Percentiles rank a stretch among this genome's conserved stretches.
Conservation (phyloP, 306 rosid species). For the Vigna mungo region DNA sequence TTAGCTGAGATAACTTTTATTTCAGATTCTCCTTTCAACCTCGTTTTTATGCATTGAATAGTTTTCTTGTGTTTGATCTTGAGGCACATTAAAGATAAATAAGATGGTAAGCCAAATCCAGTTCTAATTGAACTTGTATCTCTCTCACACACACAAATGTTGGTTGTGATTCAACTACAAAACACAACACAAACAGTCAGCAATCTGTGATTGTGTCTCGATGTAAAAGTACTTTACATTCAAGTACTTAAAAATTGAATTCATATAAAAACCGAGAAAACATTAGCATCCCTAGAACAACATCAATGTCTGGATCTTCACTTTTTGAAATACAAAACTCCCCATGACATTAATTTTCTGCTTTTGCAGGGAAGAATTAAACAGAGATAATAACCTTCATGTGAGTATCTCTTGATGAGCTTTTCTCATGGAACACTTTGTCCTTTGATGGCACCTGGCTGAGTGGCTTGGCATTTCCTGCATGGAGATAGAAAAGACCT, state of each 20-base stretch:
- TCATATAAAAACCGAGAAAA: neutral
- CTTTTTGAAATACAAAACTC: conserved; percentile 16
- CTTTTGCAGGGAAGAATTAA: conserved; percentile 13
- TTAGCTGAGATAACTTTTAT: no score
- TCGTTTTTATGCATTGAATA: no score
- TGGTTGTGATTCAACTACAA: neutral
- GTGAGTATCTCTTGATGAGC: conserved; percentile 29
- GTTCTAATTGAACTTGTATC: neutral
- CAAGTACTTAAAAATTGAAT: neutral
- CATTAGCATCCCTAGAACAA: neutral
- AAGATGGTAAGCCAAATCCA: neutral
- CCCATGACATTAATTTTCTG: neutral
- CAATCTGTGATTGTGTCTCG: neutral
- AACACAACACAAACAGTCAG: neutral
- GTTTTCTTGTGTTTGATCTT: neutral
- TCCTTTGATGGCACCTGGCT: conserved; percentile 43
- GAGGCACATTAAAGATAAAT: neutral
- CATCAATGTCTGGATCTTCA: neutral
- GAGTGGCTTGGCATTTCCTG: conserved; percentile 56
- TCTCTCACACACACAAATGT: neutral
- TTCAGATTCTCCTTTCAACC: no score
- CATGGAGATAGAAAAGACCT: conserved; percentile 64
- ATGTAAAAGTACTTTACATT: neutral
- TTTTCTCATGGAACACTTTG: conserved; percentile 34
- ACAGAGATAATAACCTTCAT: neutral